phyloP scores from a whole-genome alignment of 352 stramenopile genomes.

The Globisporangium sylvaticum region DNA sequence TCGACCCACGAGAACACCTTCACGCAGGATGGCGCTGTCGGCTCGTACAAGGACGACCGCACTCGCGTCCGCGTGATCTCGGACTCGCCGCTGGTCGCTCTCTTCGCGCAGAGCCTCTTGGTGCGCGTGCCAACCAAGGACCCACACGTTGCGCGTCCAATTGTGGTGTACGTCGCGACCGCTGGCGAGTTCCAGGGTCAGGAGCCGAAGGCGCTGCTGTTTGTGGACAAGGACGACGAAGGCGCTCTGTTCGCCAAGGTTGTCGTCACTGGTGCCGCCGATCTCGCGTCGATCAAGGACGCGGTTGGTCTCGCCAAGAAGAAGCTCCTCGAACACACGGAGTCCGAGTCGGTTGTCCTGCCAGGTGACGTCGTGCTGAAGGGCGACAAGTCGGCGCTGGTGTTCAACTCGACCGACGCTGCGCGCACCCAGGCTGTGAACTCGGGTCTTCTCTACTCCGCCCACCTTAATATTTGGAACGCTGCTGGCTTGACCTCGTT shows the following conservation, averaged over 20 bases:
- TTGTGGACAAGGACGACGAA: slow-evolving; percentile 67
- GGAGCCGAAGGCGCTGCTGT: slow-evolving; percentile 49
- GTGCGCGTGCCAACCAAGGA: slow-evolving; percentile 68
- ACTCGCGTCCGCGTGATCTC: slow-evolving; percentile 76
- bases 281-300: slow-evolving; percentile 49
- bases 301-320: slow-evolving; percentile 66
- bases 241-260: slow-evolving; percentile 65
- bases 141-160: slow-evolving; percentile 59
- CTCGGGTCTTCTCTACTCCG: slow-evolving; percentile 56
- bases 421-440: slow-evolving; percentile 60
- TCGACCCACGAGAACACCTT: slow-evolving; percentile 55
- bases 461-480: slow-evolving; percentile 74
- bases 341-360: slow-evolving; percentile 53
- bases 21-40: slow-evolving; percentile 69
- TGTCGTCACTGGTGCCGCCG: slow-evolving; percentile 53
- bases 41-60: slow-evolving; percentile 74
- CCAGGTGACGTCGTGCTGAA: slow-evolving; percentile 54
- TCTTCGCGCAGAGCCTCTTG: slow-evolving; percentile 69
- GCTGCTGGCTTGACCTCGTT: slow-evolving; percentile 59
- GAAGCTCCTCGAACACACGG: slow-evolving; percentile 55
- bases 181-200: slow-evolving; percentile 57
- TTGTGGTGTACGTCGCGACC: slow-evolving; percentile 73
- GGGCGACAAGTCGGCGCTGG: slow-evolving; percentile 57
- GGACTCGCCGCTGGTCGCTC: slow-evolving; percentile 65
- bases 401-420: slow-evolving; percentile 61